A percentile compares a stretch with the other conserved stretches of the same genome.
These are phyloP conservation scores for Monosporozyma aquatica DNA, from an alignment of 805 yeast genomes.

Conservation along the genomic window DNA sequence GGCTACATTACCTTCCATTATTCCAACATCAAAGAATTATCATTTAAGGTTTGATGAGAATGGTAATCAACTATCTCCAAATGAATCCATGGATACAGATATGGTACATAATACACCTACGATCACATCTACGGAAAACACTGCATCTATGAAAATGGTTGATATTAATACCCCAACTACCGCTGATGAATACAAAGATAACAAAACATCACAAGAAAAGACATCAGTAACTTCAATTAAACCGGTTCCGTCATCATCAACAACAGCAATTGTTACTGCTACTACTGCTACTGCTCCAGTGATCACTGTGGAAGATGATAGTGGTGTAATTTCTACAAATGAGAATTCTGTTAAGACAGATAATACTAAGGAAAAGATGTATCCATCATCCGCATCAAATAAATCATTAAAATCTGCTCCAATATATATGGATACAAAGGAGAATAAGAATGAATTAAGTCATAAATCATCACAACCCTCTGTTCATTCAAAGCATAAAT, in stretches of 20 bases:
- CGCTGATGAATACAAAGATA: no score
- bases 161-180: neutral
- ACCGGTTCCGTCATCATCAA: no score
- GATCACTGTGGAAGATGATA: neutral
- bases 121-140: neutral
- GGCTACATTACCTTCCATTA: conserved; percentile 27
- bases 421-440: neutral
- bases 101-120: neutral
- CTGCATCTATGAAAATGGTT: neutral
- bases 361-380: neutral
- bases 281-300: neutral
- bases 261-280: no score
- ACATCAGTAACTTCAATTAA: neutral
- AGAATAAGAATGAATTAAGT: neutral
- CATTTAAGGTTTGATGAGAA: conserved; percentile 10
- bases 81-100: neutral
- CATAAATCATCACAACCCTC: neutral
- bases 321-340: neutral
- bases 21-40: conserved; percentile 28
- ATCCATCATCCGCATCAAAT: neutral
- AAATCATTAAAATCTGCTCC: neutral
- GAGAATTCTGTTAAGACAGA: neutral
- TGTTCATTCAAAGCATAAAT: neutral
- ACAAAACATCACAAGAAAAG: no score
- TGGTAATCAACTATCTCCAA: neutral